A percentile compares a stretch with the other conserved stretches of the same genome.
Evolutionary conservation across 179 eudicot genomes (phyloP).

Genomic region (Beta lomatogona): DNA sequence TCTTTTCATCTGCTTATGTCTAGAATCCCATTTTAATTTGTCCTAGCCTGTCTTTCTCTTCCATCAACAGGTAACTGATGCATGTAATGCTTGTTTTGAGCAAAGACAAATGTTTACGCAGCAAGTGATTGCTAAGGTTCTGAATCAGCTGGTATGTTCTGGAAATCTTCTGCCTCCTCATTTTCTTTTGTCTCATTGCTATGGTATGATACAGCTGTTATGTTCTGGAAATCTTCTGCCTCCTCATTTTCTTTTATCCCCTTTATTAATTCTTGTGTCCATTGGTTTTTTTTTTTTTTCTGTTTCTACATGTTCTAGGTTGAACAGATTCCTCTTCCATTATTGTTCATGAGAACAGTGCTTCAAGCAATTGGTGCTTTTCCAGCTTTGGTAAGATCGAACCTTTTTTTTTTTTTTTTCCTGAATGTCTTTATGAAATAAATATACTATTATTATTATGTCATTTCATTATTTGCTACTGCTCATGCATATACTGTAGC

Average conservation of each 20-base stretch:
- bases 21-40: constrained; percentile 1
- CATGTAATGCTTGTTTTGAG: constrained; percentile 94
- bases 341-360: constrained; percentile 95
- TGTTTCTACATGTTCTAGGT: constrained; percentile 49
- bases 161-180: background rate
- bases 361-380: constrained; percentile 93
- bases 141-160: constrained; percentile 84
- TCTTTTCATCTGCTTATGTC: background rate
- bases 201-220: constrained; percentile 96
- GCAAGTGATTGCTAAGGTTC: constrained; percentile 89
- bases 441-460: background rate
- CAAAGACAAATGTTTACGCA: constrained; percentile 84
- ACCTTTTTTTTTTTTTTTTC: background rate
- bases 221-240: constrained; percentile 20
- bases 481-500: constrained; percentile 2
- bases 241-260: background rate
- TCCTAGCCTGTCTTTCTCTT: constrained; percentile 10
- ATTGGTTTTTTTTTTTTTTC: background rate
- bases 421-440: background rate
- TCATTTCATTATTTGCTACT: background rate
- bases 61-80: constrained; percentile 81
- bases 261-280: background rate
- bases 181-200: constrained; percentile 43
- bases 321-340: constrained; percentile 97
- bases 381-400: constrained; percentile 80